Base-by-base conservation (phyloP, 768 basidiomycete species). In the Daedaleopsis nitida region DNA sequence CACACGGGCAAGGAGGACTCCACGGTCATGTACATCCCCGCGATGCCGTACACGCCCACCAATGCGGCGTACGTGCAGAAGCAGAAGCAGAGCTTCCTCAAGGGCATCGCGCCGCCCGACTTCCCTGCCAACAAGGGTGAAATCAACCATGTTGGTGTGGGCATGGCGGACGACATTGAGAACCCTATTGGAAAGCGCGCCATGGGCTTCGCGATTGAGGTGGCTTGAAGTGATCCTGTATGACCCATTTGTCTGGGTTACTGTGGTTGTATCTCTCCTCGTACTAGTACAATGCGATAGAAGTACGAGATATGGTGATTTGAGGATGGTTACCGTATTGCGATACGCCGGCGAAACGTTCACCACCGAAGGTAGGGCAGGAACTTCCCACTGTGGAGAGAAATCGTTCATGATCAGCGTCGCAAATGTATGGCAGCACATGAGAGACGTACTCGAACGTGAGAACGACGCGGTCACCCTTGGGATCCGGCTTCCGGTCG, bases 1-100 rank as follows among this genome's bases (percentile, higher is more conserved):
- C 86, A 89, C 68, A 78, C 72, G 0, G 87, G 87, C 4, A 69
- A 70, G 1, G 76, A 68, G 44, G 85, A 86, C 65, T 88, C 86
- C 24, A 61, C 65, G 83, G 89, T 91, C 49, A 88, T 92, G 84
- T 92, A 92, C 63, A 92, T 92, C 53, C 86, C 87, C 0, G 84
- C 90, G 7, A 84, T 87, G 11, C 89, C 89, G 0, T 75, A 82
- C 57, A 91, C 88, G 2, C 81, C 83, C 1, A 75, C 77, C 64
- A 90, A 91, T 70, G 76, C 76, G 42, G 77, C 73, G 14, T 92
- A 92, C 66, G 69, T 92, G 49, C 73, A 77, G 60, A 77, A 79
- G 66, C 92, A 93, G 72, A 83, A 78, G 35, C 81, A 84, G 42
- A 72, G 79, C 13, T 93, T 91, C 74, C 73, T 87, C 43, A 63